These are phyloP conservation scores for Cryptomeria japonica DNA, from an alignment of 75 land plant species.

Conservation along the genomic window DNA sequence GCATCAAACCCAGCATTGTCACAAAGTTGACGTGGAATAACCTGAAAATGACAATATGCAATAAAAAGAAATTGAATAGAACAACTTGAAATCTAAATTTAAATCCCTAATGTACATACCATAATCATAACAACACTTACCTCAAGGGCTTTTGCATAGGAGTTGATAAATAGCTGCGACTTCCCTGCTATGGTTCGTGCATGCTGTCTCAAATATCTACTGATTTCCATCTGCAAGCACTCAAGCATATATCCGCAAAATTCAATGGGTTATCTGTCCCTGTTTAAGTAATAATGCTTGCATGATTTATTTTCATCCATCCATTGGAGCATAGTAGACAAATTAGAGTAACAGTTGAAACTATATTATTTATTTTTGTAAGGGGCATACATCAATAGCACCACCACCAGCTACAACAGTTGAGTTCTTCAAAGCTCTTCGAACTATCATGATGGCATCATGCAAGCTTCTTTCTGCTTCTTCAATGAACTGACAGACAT, in stretches of 20 bases:
- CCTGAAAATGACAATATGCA: conserved; percentile 32
- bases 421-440: conserved; percentile 97
- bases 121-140: conserved; percentile 26
- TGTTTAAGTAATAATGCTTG: neutral
- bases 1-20: conserved; percentile 99
- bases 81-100: neutral
- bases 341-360: neutral
- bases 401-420: conserved; percentile 98
- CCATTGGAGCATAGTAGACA: neutral
- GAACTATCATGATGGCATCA: conserved; percentile 99
- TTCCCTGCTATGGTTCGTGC: conserved; percentile 93
- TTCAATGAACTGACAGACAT: conserved; percentile 79
- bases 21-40: conserved; percentile 96
- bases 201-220: conserved; percentile 87
- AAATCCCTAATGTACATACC: neutral
- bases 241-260: neutral
- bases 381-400: conserved; percentile 87
- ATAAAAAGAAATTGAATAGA: neutral
- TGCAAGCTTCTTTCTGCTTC: conserved; percentile 98
- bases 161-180: conserved; percentile 92
- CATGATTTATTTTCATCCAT: neutral
- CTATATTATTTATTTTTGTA: neutral
- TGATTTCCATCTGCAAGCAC: conserved; percentile 85
- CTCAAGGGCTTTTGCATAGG: conserved; percentile 99
- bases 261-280: neutral